Conservation (phyloP, 768 basidiomycete species). For the Boletus patriciae region DNA sequence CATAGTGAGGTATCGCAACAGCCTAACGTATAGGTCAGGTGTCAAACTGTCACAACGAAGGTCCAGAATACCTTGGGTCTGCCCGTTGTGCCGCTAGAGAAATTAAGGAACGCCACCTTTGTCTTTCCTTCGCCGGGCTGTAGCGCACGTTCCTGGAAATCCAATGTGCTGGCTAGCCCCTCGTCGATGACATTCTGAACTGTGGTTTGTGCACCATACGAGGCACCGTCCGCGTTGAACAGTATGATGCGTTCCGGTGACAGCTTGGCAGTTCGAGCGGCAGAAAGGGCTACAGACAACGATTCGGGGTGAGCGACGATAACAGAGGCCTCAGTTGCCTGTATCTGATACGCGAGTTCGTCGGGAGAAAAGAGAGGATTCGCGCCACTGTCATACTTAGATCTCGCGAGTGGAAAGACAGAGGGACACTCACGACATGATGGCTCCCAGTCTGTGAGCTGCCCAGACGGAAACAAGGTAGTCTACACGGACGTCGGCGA, state of each 20-base stretch:
- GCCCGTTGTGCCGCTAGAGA: slow-evolving; percentile 77
- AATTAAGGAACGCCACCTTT: slow-evolving; percentile 69
- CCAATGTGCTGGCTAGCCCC: slow-evolving; percentile 41
- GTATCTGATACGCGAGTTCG: slow-evolving; percentile 60
- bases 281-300: slow-evolving; percentile 44
- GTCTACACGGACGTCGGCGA: slow-evolving; percentile 35
- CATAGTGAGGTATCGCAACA: slow-evolving; percentile 59
- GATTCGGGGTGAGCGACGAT: slow-evolving; percentile 50
- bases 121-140: slow-evolving; percentile 61
- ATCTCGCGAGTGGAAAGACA: not conserved
- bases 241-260: slow-evolving; percentile 45
- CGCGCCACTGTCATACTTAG: slow-evolving; percentile 45
- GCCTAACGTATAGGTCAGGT: slow-evolving; percentile 36
- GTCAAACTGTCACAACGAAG: not conserved
- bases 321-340: slow-evolving; percentile 45
- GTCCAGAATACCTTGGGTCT: slow-evolving; percentile 56
- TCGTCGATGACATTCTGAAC: slow-evolving; percentile 49
- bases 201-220: slow-evolving; percentile 27
- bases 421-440: slow-evolving; percentile 50
- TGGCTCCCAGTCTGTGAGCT: slow-evolving; percentile 53
- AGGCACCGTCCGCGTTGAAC: slow-evolving; percentile 31
- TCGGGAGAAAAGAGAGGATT: slow-evolving; percentile 60
- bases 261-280: slow-evolving; percentile 43
- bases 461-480: slow-evolving; percentile 59
- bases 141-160: slow-evolving; percentile 53